Conservation (phyloP, 208 protist genomes). For the Histomonas meleagridis region DNA sequence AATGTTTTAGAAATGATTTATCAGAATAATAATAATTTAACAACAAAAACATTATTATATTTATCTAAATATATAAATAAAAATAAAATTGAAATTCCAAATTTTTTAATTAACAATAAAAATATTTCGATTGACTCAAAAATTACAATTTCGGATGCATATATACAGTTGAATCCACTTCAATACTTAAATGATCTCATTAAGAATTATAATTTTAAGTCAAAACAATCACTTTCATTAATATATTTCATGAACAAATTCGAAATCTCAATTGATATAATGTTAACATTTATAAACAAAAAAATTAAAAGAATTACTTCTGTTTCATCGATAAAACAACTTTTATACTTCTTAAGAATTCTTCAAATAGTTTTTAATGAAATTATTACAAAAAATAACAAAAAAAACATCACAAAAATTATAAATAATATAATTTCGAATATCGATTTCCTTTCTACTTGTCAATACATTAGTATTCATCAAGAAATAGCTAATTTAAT, state of each 20-base stretch:
- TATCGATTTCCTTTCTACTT: no score
- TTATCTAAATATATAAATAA: background rate
- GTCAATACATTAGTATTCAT: no score
- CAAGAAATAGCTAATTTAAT: no score
- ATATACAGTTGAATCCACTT: background rate
- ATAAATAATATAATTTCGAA: no score
- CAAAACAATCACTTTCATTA: background rate
- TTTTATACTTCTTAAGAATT: background rate
- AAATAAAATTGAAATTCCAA: background rate
- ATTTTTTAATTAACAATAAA: background rate
- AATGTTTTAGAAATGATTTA: background rate
- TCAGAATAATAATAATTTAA: background rate
- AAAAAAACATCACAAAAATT: no score
- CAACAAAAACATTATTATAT: background rate
- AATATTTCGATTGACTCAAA: no score
- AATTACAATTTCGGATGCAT: background rate
- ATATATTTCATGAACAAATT: background rate
- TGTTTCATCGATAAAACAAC: background rate
- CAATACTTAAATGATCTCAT: background rate
- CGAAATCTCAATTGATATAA: background rate
- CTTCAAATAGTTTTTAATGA: no score
- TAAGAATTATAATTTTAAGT: background rate
- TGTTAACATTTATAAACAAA: background rate
- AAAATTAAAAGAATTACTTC: background rate
- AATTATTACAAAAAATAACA: no score